These are phyloP conservation scores for Pythium periplocum DNA, from an alignment of 352 stramenopile genomes.

Conservation along the genomic window DNA sequence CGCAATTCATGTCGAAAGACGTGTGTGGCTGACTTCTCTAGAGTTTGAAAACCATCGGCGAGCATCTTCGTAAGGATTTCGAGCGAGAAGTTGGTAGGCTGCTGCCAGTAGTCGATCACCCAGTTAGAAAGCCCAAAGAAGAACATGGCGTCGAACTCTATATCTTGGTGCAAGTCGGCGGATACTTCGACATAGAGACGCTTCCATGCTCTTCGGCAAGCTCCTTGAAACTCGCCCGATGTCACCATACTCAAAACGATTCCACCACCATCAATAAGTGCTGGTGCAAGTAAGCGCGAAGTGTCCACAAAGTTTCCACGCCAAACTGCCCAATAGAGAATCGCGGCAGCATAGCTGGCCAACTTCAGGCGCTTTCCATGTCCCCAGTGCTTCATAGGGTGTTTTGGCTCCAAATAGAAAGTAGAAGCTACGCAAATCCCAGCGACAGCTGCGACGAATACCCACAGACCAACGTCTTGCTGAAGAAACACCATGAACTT, in stretches of 20 bases:
- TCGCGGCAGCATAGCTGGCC: constrained; percentile 44
- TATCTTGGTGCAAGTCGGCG: constrained; percentile 48
- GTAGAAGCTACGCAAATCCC: not conserved
- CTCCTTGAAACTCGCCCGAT: constrained; percentile 33
- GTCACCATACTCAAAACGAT: constrained; percentile 51
- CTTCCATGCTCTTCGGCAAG: constrained; percentile 39
- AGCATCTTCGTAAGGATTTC: constrained; percentile 65
- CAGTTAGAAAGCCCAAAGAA: constrained; percentile 63
- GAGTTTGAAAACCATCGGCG: constrained; percentile 39
- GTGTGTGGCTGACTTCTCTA: constrained; percentile 44
- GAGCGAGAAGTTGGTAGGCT: constrained; percentile 69
- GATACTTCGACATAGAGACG: constrained; percentile 39
- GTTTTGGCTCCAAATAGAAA: not conserved
- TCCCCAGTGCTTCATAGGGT: constrained; percentile 47
- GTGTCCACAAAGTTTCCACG: constrained; percentile 42
- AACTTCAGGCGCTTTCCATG: constrained; percentile 64
- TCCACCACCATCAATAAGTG: constrained; percentile 58
- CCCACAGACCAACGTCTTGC: constrained; percentile 32
- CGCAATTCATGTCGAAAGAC: constrained; percentile 53
- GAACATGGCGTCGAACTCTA: constrained; percentile 68
- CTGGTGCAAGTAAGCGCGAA: constrained; percentile 41
- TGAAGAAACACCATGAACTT: constrained; percentile 76
- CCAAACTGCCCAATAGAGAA: constrained; percentile 56
- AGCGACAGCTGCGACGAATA: constrained; percentile 34
- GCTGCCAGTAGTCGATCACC: constrained; percentile 78